Base-by-base conservation (phyloP, 768 basidiomycete species). In the Hygrophorus pudorinus region DNA sequence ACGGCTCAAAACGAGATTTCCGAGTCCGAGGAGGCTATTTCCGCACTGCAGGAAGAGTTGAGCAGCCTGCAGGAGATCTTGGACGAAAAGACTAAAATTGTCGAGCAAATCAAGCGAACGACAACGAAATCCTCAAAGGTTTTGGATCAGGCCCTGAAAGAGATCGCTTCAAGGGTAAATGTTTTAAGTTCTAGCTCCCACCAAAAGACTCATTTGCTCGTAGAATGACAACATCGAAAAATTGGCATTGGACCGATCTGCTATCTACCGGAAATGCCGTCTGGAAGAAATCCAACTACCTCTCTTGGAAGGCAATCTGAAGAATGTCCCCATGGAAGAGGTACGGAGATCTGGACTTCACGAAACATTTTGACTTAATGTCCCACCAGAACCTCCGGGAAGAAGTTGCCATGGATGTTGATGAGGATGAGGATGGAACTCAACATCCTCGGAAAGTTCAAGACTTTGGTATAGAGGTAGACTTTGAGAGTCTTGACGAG, bases 261-360 rank as follows among this genome's bases (percentile, higher is more conserved):
- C 81, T 0, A 74, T 87, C 37, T 98, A 97, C 59, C 78, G 93
- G 12, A 88, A 87, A 56, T 97, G 94, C 62, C 78, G 91, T 50
- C 70, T 99, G 35, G 96, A 99, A 50, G 92, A 96, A 54, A 84
- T 97, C 52, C 75, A 75, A 47, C 60, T 99, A 13, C 92, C 94
- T 0, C 65, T 98, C 10, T 52, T 71, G 11, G 60, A 73, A 44
- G 96, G 94, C 5, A 75, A 78, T 55, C 65, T 98, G 44, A 82
- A 78, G 60, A 77, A 86, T 52, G 88, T 98, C 2, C 87, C 94
- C 0, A 86, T 98, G 78, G 92, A 97, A 57, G 96, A 97, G 78
- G 91, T 89, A 38, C 32, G 67, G 5, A 10, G 24, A 11, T 12
- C 28, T 24, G 5, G 14, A 34, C 5, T 30, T 4, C 24, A 24